These are phyloP conservation scores for Inonotus hispidus DNA, from an alignment of 1,284 basidiomycete genomes.

Conservation along the genomic window DNA sequence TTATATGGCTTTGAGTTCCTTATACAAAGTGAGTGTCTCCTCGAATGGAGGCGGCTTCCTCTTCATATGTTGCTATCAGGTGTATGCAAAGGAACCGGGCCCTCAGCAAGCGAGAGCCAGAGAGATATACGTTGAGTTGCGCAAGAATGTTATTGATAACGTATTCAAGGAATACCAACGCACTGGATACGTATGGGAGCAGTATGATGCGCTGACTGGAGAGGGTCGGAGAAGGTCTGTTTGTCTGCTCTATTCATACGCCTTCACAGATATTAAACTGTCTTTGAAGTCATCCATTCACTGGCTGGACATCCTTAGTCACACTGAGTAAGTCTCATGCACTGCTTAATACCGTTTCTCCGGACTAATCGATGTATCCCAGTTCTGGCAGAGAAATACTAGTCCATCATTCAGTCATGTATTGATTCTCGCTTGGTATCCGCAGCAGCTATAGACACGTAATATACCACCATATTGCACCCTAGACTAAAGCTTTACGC, in stretches of 20 bases:
- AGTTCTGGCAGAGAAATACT: conserved; percentile 60
- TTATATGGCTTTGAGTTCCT: conserved; percentile 75
- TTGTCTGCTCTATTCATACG: conserved; percentile 22
- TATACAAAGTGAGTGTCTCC: conserved; percentile 55
- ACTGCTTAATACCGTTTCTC: neutral
- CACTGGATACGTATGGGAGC: conserved; percentile 95
- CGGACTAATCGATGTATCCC: neutral
- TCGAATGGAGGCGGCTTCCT: conserved; percentile 14
- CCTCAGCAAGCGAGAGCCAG: conserved; percentile 72
- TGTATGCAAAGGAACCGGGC: conserved; percentile 74
- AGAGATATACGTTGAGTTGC: conserved; percentile 74
- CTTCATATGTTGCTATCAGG: conserved; percentile 37
- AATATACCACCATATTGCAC: neutral
- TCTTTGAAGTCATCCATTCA: conserved; percentile 74
- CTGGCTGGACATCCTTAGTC: conserved; percentile 87
- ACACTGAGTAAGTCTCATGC: conserved; percentile 55
- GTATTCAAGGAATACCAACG: conserved; percentile 87
- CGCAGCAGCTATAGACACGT: neutral
- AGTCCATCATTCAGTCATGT: neutral
- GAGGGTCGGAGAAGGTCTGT: conserved; percentile 76
- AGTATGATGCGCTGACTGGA: conserved; percentile 83
- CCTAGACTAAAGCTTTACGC: neutral
- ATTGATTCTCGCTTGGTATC: neutral
- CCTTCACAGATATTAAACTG: conserved; percentile 13
- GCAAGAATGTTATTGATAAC: conserved; percentile 81